Evolutionary conservation across 1,284 basidiomycete species (phyloP), one percentile per base, ranked within the genome.

Genomic region (Apiotrichum domesticum): DNA sequence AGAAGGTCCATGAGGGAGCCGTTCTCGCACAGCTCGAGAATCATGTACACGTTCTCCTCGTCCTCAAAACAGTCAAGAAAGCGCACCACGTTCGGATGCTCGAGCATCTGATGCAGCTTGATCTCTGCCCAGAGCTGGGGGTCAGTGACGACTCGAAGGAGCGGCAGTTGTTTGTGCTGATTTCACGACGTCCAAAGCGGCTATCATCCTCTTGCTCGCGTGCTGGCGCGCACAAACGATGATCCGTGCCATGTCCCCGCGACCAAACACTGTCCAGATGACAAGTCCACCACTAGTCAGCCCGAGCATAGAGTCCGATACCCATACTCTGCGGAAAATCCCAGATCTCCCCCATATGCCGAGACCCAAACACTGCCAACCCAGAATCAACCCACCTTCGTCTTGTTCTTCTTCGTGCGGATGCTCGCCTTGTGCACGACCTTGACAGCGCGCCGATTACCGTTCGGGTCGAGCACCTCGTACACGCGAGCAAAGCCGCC

Each of bases 1-100:
- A 98, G 84, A 77, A 98, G 85, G 76, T 96, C 93, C 88, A 98
- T 82, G 67, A 84, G 52, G 5, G 62, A 63, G 35, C 96, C 95
- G 55, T 87, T 87, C 41, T 86, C 81, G 77, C 95, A 98, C 6
- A 98, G 82, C 69, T 97, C 95, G 51, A 98, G 85, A 8, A 88
- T 87, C 86, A 98, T 96, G 78, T 98, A 98, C 32, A 98, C 94
- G 74, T 98, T 94, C 52, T 90, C 86, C 8, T 86, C 83, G 71
- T 97, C 95, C 77, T 98, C 94, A 71, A 98, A 98, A 74, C 92
- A 95, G 64, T 97, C 92, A 56, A 88, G 82, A 73, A 98, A 98
- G 15, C 80, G 79, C 60, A 98, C 93, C 59, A 98, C 89, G 76
- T 98, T 93, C 32, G 92, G 89, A 69, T 98, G 95, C 40, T 85